Base-by-base conservation (phyloP, 2,329 filamentous ascomycete genomes). In the Fusarium udum region DNA sequence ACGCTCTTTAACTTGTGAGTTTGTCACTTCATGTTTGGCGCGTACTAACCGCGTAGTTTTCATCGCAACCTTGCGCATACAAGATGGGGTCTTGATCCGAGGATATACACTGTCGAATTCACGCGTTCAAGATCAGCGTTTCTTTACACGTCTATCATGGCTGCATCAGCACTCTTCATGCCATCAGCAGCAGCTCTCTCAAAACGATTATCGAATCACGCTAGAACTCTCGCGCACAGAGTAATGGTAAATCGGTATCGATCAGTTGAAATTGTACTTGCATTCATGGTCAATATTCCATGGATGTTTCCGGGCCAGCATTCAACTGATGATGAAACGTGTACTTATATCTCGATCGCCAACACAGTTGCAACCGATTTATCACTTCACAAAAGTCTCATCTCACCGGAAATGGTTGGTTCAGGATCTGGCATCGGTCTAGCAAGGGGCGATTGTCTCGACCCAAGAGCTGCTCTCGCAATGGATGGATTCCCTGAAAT, bases 221-320 rank as follows among this genome's bases (percentile, higher is more conserved):
- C 88, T 70, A 90, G 89, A 69, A 84, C 84, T 31, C 85, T 94
- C 7, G 91, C 90, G 0, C 87, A 90, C 32, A 85, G 88, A 34
- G 87, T 93, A 48, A 89, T 92, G 56, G 82, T 86, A 1, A 86
- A 88, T 51, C 88, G 91, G 5, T 87, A 90, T 75, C 88, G 91
- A 63, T 94, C 92, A 0, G 91, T 93, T 11, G 92, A 94, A 78
- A 93, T 94, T 63, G 90, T 94, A 1, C 83, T 94, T 3, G 92
- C 90, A 0, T 93, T 93, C 77, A 92, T 94, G 89, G 87, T 93
- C 37, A 93, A 93, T 69, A 88, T 94, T 12, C 92, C 92, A 1
- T 94, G 92, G 92, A 93, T 93, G 87, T 89, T 89, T 36, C 90
- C 90, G 4, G 90, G 90, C 5, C 83, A 88, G 66, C 90, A 92